A percentile compares a stretch with the other conserved stretches of the same genome.
Evolutionary conservation across 2,329 filamentous ascomycete genomes (phyloP).

Genomic region (Didymella arachidicola): DNA sequence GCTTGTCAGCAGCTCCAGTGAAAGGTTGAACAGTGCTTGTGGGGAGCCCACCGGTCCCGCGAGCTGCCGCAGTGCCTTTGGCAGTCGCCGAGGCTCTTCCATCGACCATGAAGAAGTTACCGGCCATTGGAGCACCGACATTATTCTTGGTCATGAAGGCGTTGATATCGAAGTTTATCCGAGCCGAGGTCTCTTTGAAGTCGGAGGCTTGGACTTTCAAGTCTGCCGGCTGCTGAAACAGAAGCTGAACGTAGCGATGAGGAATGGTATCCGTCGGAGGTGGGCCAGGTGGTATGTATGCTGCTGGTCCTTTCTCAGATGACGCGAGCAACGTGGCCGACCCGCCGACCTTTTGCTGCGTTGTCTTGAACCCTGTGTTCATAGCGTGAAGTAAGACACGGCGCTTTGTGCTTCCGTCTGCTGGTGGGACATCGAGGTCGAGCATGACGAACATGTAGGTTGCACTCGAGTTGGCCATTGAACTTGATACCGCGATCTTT

Average conservation of each 20-base stretch:
- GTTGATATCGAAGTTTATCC: conserved; percentile 43
- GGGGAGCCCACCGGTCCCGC: conserved; percentile 29
- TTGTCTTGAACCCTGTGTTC: conserved; percentile 46
- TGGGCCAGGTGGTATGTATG: conserved; percentile 44
- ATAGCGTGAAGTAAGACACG: conserved; percentile 46
- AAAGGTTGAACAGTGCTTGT: conserved; percentile 28
- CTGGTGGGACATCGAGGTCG: conserved; percentile 46
- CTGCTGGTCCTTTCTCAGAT: conserved; percentile 39
- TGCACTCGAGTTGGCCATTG: conserved; percentile 23
- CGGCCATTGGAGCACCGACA: conserved; percentile 40
- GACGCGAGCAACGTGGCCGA: conserved; percentile 38
- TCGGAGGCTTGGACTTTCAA: conserved; percentile 34
- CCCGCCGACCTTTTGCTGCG: conserved; percentile 35
- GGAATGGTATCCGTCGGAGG: conserved; percentile 44
- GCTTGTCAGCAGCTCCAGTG: conserved; percentile 24
- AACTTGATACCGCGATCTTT: conserved; percentile 36
- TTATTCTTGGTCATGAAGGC: conserved; percentile 38
- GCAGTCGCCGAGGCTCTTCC: conserved; percentile 31
- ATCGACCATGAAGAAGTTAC: conserved; percentile 48
- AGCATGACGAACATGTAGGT: conserved; percentile 50
- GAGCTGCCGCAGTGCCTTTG: conserved; percentile 23
- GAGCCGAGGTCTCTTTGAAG: conserved; percentile 30
- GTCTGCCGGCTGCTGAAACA: conserved; percentile 43
- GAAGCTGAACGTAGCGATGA: conserved; percentile 48
- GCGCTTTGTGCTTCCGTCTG: conserved; percentile 32